Base-by-base conservation (phyloP, 768 basidiomycete genomes). In the Mycena kentingensis region DNA sequence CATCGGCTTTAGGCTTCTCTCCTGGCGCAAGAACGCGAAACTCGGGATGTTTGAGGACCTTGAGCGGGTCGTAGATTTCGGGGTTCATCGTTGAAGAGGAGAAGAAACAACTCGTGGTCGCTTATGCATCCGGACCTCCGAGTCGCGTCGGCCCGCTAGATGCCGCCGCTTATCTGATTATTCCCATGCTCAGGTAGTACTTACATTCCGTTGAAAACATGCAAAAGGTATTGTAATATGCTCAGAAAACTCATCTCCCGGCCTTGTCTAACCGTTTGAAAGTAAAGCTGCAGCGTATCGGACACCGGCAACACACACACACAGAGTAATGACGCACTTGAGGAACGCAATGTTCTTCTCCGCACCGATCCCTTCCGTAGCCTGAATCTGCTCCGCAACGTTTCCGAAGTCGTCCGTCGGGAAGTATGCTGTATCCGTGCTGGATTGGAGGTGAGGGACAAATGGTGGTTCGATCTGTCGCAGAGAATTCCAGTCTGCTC, bases 381-480 rank as follows among this genome's bases (percentile, higher is more conserved):
- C 70, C 54, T 84, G 83, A 43, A 84, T 69, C 48, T 83, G 79
- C 56, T 80, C 80, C 4, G 82, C 74, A 43, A 82, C 80, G 60
- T 88, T 82, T 32, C 86, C 85, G 22, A 94, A 81, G 61, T 97
- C 94, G 59, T 97, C 94, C 3, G 90, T 93, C 2, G 94, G 94
- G 88, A 98, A 98, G 74, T 98, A 96, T 3, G 88, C 90, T 0
- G 94, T 97, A 64, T 97, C 94, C 21, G 92, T 94, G 63, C 90
- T 89, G 25, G 90, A 93, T 59, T 90, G 86, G 37, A 99, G 77
- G 49, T 88, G 90, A 3, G 96, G 96, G 13, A 99, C 90, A 68
- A 98, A 98, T 1, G 96, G 96, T 21, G 94, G 92, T 56, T 95
- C 92, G 55, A 99, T 98, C 57, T 92, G 84, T 26, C 95, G 87